phyloP scores from a whole-genome alignment of 139 green algal species.

The Coccomyxa sp. region DNA sequence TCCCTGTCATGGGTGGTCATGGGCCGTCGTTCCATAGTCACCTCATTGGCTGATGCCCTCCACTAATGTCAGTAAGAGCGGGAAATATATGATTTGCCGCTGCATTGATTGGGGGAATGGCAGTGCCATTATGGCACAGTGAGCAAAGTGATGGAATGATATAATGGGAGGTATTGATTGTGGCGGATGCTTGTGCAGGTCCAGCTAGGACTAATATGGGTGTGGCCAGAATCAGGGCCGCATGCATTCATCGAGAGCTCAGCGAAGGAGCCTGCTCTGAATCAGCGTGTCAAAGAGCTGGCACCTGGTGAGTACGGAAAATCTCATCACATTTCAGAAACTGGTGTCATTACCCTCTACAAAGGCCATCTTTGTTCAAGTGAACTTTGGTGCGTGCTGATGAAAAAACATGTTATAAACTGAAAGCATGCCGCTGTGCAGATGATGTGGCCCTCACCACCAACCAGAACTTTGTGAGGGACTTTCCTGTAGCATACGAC shows the following conservation, averaged over 20 bases:
- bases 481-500: constrained; percentile 20
- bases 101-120: no score
- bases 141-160: no score
- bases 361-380: not conserved
- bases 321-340: not conserved
- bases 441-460: not conserved
- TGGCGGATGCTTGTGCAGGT: constrained; percentile 3
- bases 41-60: no score
- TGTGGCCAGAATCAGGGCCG: constrained; percentile 16
- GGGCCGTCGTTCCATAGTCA: no score
- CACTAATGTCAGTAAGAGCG: no score
- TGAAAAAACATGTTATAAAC: not conserved
- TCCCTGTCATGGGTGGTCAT: no score
- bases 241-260: constrained; percentile 15
- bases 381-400: not conserved
- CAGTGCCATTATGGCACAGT: no score
- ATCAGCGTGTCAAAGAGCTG: not conserved
- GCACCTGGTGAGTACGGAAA: not conserved
- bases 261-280: not conserved
- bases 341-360: not conserved
- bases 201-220: constrained; percentile 13
- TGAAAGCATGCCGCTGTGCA: not conserved
- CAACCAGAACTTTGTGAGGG: constrained; percentile 6
- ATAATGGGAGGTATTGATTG: no score
- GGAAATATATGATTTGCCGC: no score